Evolutionary conservation across 108 stramenopile species (phyloP).

Genomic region (Phaeodactylum tricornutum): DNA sequence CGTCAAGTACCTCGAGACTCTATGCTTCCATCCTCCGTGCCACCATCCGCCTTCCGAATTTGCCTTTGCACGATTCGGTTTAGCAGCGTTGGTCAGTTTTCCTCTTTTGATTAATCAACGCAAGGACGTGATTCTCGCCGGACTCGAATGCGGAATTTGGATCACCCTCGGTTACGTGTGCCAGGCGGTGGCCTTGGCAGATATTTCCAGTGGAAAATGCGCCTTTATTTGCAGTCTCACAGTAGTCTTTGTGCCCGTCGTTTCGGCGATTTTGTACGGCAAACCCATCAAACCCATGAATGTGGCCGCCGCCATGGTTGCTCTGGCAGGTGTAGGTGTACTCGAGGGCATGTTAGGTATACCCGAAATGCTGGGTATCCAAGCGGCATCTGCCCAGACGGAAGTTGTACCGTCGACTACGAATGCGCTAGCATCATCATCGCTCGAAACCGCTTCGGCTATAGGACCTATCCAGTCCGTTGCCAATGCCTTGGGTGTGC

Average conservation of each 20-base stretch:
- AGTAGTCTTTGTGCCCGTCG: slow-evolving; percentile 49
- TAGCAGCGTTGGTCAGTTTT: slow-evolving; percentile 20
- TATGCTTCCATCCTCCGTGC: slow-evolving; percentile 25
- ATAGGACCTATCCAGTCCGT: slow-evolving; percentile 23
- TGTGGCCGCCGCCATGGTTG: slow-evolving; percentile 21
- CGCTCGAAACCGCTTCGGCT: slow-evolving; percentile 7
- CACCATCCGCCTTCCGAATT: slow-evolving; percentile 18
- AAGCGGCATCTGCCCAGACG: slow-evolving; percentile 18
- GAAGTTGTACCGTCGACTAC: not conserved
- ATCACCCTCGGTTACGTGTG: slow-evolving; percentile 30
- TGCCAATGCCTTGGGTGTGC: slow-evolving; percentile 24
- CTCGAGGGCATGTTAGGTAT: slow-evolving; percentile 27
- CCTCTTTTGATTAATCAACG: slow-evolving; percentile 19
- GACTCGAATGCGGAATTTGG: slow-evolving; percentile 23
- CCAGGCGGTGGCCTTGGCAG: slow-evolving; percentile 21
- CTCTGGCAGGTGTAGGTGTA: slow-evolving; percentile 49
- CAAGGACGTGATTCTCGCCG: slow-evolving; percentile 21
- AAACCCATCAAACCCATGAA: slow-evolving; percentile 13
- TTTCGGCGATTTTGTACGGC: slow-evolving; percentile 26
- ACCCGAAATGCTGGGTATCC: slow-evolving; percentile 34
- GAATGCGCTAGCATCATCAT: slow-evolving; percentile 1
- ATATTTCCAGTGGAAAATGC: slow-evolving; percentile 18
- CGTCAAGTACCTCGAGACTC: slow-evolving; percentile 21
- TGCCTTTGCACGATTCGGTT: slow-evolving; percentile 22
- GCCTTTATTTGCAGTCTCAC: slow-evolving; percentile 66